Percentiles rank a stretch among this genome's conserved stretches.
Conservation (phyloP, 345 rosid species). For the Gynandropsis gynandra region DNA sequence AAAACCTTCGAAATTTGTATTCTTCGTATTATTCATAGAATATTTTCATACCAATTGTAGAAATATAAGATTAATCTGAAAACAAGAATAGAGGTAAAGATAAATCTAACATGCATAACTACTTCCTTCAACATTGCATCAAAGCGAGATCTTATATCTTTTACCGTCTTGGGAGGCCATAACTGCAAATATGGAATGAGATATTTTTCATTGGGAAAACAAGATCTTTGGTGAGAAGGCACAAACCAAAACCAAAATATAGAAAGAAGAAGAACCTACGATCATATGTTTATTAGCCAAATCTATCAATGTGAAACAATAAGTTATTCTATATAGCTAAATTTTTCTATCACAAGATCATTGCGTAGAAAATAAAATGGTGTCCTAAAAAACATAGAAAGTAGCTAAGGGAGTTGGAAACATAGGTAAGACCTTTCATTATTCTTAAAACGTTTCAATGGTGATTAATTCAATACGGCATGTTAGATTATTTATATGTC, state of each 20-base stretch:
- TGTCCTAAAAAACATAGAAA: no score
- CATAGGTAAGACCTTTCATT: no score
- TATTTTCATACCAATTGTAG: slow-evolving; percentile 8
- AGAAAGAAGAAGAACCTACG: not conserved
- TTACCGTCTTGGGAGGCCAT: slow-evolving; percentile 97
- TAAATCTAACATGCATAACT: slow-evolving; percentile 57
- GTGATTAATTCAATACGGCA: no score
- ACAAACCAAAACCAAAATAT: slow-evolving; percentile 5
- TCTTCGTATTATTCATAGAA: not conserved
- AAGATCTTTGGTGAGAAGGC: slow-evolving; percentile 7
- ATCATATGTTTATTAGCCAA: no score
- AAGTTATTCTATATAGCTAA: slow-evolving; percentile 1
- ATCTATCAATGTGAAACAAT: no score
- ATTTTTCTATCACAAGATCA: slow-evolving; percentile 1
- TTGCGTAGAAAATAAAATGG: slow-evolving; percentile 3
- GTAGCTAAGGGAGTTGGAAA: no score
- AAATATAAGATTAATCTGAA: slow-evolving; percentile 5
- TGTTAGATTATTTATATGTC: no score
- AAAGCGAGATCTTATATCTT: slow-evolving; percentile 84
- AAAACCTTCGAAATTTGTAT: not conserved
- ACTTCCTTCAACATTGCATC: slow-evolving; percentile 84
- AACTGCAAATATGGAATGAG: slow-evolving; percentile 40
- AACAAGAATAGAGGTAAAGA: slow-evolving; percentile 5
- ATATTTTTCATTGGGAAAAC: slow-evolving; percentile 5
- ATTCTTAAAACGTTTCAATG: no score